Evolutionary conservation across 495 filamentous ascomycete genomes (phyloP).

Genomic region (Aspergillus wentii): DNA sequence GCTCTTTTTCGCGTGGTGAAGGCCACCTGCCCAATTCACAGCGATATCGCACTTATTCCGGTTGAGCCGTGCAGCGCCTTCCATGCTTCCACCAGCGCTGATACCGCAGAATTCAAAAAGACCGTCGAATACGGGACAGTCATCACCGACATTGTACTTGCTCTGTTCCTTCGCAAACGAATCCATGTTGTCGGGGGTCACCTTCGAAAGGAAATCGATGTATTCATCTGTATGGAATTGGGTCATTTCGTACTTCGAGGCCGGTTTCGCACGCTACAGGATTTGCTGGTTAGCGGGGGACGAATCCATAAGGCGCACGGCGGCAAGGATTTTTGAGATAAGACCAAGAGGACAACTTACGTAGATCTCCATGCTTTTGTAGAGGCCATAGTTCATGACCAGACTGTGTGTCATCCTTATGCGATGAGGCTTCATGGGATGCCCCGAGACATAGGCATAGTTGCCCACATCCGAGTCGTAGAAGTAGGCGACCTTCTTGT

Average conservation of each 20-base stretch:
- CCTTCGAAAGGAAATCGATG: conserved; percentile 93
- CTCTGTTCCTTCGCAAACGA: conserved; percentile 84
- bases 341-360: conserved; percentile 49
- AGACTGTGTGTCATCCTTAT: conserved; percentile 95
- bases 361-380: conserved; percentile 99
- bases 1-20: conserved; percentile 96
- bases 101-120: conserved; percentile 98
- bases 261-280: conserved; percentile 89
- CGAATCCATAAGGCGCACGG: no score
- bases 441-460: conserved; percentile 94
- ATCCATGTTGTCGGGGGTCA: conserved; percentile 99
- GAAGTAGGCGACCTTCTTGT: conserved; percentile 89
- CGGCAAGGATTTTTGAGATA: background rate
- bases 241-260: conserved; percentile 94
- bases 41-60: conserved; percentile 94
- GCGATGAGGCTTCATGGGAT: conserved; percentile 99
- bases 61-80: conserved; percentile 88
- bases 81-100: conserved; percentile 95
- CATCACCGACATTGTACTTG: conserved; percentile 96
- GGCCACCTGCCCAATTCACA: conserved; percentile 94
- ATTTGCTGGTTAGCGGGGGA: conserved; percentile 25
- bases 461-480: conserved; percentile 98
- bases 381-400: conserved; percentile 98
- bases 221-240: conserved; percentile 99
- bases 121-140: conserved; percentile 96